Evolutionary conservation across 179 eudicot genomes (phyloP), one percentile per base, ranked within the genome.

Genomic region (Heliamphora pulchella): DNA sequence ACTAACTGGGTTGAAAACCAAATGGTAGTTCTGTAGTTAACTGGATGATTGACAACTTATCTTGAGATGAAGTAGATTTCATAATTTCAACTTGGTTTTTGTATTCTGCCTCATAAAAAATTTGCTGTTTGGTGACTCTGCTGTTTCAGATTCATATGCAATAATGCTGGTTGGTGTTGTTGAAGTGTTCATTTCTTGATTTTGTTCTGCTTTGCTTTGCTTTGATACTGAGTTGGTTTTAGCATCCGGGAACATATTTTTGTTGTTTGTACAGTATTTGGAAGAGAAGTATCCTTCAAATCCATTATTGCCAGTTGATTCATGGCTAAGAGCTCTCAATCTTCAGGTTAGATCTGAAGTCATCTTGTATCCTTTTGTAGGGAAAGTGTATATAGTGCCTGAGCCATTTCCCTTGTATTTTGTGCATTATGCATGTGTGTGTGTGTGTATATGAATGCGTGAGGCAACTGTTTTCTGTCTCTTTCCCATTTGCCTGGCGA

Each of bases 111-210:
- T n/a, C n/a, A n/a, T n/a, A n/a, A n/a, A n/a, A n/a, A n/a, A n/a
- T n/a, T n/a, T n/a, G n/a, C n/a, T n/a, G n/a, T n/a, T n/a, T 77
- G 86, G 85, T 20, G 91, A 86, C 63, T 75, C 83, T 62, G 84
- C 83, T 75, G 85, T 90, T 70, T 84, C 91, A 39, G 93, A 90
- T 81, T 88, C 91, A 4, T 79, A 80, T 86, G 91, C 93, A 22
- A 88, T 90, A 76, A 80, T 90, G 61, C 80, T 90, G 93, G 93
- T 90, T 43, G 31, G 86, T 84, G 41, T n/a, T 53, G 10, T 22
- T 13, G 22, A 4, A 62, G 3, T 79, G 81, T 59, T 54, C 54
- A 41, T 20, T 66, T 17, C 55, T 8, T 53, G 73, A 41, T 55
- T 68, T 41, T 68, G 48, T 81, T 48, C 7, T 79, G 71, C 48